phyloP scores from a whole-genome alignment of 2,329 filamentous ascomycete genomes.

The Botrytis paeoniae region DNA sequence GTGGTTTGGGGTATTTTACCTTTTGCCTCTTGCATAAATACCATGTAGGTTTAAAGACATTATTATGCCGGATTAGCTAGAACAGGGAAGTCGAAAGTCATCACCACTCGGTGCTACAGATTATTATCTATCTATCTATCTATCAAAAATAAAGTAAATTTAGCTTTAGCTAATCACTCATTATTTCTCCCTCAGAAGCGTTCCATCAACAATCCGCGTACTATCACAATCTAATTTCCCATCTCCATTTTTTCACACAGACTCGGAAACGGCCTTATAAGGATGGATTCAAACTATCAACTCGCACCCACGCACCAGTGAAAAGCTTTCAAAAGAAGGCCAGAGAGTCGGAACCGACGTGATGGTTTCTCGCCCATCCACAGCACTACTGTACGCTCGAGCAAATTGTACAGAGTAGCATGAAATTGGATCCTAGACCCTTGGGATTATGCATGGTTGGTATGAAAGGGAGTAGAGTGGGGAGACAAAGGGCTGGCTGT shows the following conservation, averaged over 20 bases:
- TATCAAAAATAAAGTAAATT: neutral
- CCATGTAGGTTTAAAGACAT: neutral
- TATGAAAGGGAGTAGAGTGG: neutral
- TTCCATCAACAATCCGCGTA: neutral
- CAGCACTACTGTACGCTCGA: constrained; percentile 12
- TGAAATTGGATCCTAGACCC: neutral
- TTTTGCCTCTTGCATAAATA: neutral
- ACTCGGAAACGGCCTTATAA: neutral
- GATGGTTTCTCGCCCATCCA: neutral
- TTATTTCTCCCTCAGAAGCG: neutral
- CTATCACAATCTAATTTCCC: neutral
- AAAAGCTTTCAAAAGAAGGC: neutral
- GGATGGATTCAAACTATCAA: neutral
- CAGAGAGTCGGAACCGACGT: neutral
- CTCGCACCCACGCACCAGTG: neutral
- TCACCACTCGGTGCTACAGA: neutral
- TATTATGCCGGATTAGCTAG: neutral
- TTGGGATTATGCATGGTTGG: neutral
- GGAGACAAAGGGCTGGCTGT: neutral
- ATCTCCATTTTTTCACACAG: constrained; percentile 2
- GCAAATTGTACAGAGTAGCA: neutral
- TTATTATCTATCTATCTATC: neutral
- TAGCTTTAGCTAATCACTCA: neutral
- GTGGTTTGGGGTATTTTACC: neutral
- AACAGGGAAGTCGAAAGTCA: neutral